Base-by-base conservation (phyloP, 2,329 filamentous ascomycete species). In the Berkeleyomyces basicola region DNA sequence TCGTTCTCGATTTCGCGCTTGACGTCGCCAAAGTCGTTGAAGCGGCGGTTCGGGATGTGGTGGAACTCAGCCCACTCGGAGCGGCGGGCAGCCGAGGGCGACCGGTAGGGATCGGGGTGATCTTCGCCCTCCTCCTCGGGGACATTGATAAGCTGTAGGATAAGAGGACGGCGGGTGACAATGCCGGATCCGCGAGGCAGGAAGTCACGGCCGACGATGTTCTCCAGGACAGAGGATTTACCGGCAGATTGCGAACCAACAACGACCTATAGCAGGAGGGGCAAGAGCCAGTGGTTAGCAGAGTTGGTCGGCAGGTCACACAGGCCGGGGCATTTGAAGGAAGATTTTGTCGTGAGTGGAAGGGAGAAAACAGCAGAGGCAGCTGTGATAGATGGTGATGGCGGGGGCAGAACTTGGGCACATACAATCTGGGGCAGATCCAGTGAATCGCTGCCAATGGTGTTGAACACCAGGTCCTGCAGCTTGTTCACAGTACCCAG, bases 401-500 rank as follows among this genome's bases (percentile, higher is more conserved):
- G 46, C 57, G 55, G 64, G 66, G 61, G 63, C 61, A 63, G 36
- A 16, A 16, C n/a, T 47, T 39, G 33, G 53, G 67, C 67, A 78
- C 84, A 72, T 85, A 96, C 93, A 81, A 99, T 99, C 77, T 99
- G 93, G 64, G 93, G 93, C 64, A 99, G 79, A 76, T 99, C 93
- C 66, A 99, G 82, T 61, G 92, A 97, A 75, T 99, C 93, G 78
- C 91, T 97, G 75, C 93, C 93, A 74, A 99, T 99, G 68, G 93
- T 99, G 78, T 99, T 99, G 80, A 99, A 99, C 71, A 99, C 93
- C 71, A 99, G 78, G 75, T 97, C 93, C 76, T 99, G 93, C 71
- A 99, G 81, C 80, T 95, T 95, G 80, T 99, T 99, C 77, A 99
- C 93, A 67, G 90, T 95, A 69, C 83, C 84, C 73, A 99, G 83